Percentiles rank a stretch among this genome's conserved stretches.
Conservation (phyloP, 208 protist genomes). For the Trypanosoma brucei region DNA sequence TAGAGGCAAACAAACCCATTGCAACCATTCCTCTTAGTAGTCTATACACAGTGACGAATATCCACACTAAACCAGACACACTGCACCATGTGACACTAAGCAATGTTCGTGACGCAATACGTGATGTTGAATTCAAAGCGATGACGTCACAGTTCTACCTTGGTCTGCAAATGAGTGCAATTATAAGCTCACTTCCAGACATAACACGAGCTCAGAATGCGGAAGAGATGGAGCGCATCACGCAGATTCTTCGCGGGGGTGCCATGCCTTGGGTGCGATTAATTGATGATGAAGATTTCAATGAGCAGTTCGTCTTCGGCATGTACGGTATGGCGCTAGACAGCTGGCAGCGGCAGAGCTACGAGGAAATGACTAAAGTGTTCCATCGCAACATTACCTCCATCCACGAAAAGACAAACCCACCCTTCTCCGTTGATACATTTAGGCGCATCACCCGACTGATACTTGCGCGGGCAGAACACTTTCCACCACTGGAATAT, state of each 20-base stretch:
- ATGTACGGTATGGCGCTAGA: slow-evolving; percentile 91
- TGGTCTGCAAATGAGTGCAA: slow-evolving; percentile 75
- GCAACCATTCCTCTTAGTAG: slow-evolving; percentile 70
- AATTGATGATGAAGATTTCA: slow-evolving; percentile 90
- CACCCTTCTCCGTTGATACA: slow-evolving; percentile 73
- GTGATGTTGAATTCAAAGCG: slow-evolving; percentile 64
- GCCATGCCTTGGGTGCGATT: slow-evolving; percentile 79
- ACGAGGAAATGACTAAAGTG: slow-evolving; percentile 77
- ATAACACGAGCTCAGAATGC: slow-evolving; percentile 31
- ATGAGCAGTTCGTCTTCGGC: slow-evolving; percentile 79
- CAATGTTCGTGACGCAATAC: slow-evolving; percentile 56
- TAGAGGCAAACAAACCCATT: slow-evolving; percentile 72
- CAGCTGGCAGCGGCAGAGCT: slow-evolving; percentile 80
- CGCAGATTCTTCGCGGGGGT: slow-evolving; percentile 37
- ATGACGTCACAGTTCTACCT: slow-evolving; percentile 87
- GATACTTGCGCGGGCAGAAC: slow-evolving; percentile 73
- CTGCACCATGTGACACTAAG: slow-evolving; percentile 50
- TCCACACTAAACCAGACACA: slow-evolving; percentile 58
- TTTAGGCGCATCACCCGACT: slow-evolving; percentile 79
- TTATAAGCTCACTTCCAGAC: slow-evolving; percentile 64
- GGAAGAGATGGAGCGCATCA: slow-evolving; percentile 39
- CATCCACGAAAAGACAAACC: slow-evolving; percentile 50
- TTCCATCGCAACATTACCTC: slow-evolving; percentile 59
- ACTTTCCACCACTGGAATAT: slow-evolving; percentile 63
- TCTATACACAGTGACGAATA: slow-evolving; percentile 70